Base-by-base conservation (phyloP, 2,329 filamentous ascomycete species). In the Alternaria sp. region DNA sequence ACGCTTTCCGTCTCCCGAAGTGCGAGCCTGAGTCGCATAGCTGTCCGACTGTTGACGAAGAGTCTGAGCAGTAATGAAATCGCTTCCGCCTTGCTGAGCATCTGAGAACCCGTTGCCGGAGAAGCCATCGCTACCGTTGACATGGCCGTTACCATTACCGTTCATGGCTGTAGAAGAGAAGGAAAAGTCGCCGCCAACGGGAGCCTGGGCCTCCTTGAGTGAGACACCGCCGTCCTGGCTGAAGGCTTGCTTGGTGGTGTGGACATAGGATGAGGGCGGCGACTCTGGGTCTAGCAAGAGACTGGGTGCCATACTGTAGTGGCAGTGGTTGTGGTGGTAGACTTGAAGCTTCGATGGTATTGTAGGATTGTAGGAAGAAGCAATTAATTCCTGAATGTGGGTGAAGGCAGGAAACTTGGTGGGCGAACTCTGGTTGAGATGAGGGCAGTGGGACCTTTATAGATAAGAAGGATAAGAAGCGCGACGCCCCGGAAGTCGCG, bases 1-100 rank as follows among this genome's bases (percentile, higher is more conserved):
- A 77, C 86, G 86, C 54, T 71, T 77, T 7, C 67, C 44, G 21
- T 62, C 64, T 30, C 68, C 58, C 10, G 64, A 46, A 25, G 36
- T 56, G 8, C 65, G 58, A 15, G 54, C 50, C 13, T 67, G 67
- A 11, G 71, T 67, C 8, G 70, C 75, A 60, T 72, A 74, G 17
- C 15, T 65, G 50, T 69, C 71, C 58, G 75, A 76, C 21, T 68
- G 62, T 36, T 72, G 61, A 50, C 64, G 68, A 28, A 78, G 68
- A 62, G 70, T 69, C 46, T 78, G 69, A 52, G 74, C 67, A 56
- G 74, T 71, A 44, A 78, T 59, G 52, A 76, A 74, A 19, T 73
- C 62, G 11, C 54, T 62, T 7, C 72, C 65, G 49, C 65, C 61
- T 49, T 59, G 57, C 11, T 69, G 72, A 40, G 58, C 61, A 21